These are phyloP conservation scores for Penicillium sp. DNA, from an alignment of 2,329 filamentous ascomycete species.

Conservation along the genomic window DNA sequence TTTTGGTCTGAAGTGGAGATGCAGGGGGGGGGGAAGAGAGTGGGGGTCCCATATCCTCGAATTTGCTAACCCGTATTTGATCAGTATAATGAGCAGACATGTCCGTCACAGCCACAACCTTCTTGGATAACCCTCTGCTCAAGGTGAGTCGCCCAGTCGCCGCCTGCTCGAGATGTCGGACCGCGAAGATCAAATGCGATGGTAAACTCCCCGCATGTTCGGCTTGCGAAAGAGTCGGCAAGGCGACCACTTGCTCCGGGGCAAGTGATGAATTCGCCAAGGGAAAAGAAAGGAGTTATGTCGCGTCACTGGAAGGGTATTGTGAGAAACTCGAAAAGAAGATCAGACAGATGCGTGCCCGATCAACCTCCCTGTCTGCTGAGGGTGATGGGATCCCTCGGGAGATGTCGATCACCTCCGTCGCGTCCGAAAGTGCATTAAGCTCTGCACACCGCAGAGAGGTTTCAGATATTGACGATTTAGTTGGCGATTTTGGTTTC, in stretches of 20 bases:
- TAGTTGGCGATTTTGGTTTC: constrained; percentile 92
- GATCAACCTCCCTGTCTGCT: constrained; percentile 29
- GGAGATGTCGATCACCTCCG: constrained; percentile 40
- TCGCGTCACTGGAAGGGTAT: constrained; percentile 87
- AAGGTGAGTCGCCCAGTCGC: constrained; percentile 74
- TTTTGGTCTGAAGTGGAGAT: not conserved
- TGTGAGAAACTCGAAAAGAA: constrained; percentile 84
- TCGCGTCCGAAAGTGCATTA: constrained; percentile 28
- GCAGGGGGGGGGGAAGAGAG: not conserved
- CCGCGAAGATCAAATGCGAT: constrained; percentile 97
- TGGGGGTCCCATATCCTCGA: not conserved
- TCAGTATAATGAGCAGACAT: constrained; percentile 29
- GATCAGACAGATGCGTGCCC: constrained; percentile 52
- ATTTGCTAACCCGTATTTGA: not conserved
- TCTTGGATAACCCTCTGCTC: constrained; percentile 43
- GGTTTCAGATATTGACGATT: constrained; percentile 81
- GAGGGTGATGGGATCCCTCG: constrained; percentile 31
- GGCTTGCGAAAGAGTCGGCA: constrained; percentile 88
- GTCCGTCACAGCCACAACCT: constrained; percentile 34
- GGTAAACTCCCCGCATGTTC: constrained; percentile 94
- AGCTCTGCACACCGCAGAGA: constrained; percentile 58
- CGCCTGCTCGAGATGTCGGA: constrained; percentile 78
- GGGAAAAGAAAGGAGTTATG: constrained; percentile 95
- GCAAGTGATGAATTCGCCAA: constrained; percentile 94
- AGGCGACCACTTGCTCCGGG: constrained; percentile 82